Base-by-base conservation (phyloP, 371 early-diverging fungal genomes). In the Mycotypha africana region DNA sequence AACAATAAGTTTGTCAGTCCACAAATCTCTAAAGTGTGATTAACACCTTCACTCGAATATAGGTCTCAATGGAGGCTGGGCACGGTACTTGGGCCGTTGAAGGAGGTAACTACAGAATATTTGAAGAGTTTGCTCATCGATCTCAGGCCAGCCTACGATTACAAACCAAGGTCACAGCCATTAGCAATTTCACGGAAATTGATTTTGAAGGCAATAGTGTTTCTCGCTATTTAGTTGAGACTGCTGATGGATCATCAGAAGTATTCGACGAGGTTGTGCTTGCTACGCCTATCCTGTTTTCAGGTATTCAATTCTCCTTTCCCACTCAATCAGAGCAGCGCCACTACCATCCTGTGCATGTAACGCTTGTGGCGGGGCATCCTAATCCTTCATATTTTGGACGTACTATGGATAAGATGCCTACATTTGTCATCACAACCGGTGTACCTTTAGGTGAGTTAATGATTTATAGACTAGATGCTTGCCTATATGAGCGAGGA, bases 31-130 rank as follows among this genome's bases (percentile, higher is more conserved):
- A 32, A 15, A 22, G 21, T n/a, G 26, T 0, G 12, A 25, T 11
- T 1, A 25, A 37, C 37, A 0, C 11, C 1, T 38, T n/a, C 10
- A 15, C 16, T 33, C 16, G 34, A 33, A 6, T 26, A 23, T 38
- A 64, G 61, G 59, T 82, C 12, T 67, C 79, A 4, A 74, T 81
- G 72, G 76, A 74, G 19, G 76, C 78, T 4, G 67, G 77, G 2
- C 35, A 65, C 19, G 71, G 76, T n/a, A 69, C 78, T 1, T 65
- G 74, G 45, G 60, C 73, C 8, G 59, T 83, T n/a, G 58, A 70
- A 43, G 80, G 65, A 5, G 88, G 88, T 4, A 88, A 88, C 49
- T 76, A 67, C 30, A 70, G 69, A 21, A 74, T 88, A 19, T 85
- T 83, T 68, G 81, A 84, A 44, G 69, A 76, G 5, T 84, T 83